phyloP scores from a whole-genome alignment of 2,329 filamentous ascomycete genomes.

The Berkeleyomyces basicola region DNA sequence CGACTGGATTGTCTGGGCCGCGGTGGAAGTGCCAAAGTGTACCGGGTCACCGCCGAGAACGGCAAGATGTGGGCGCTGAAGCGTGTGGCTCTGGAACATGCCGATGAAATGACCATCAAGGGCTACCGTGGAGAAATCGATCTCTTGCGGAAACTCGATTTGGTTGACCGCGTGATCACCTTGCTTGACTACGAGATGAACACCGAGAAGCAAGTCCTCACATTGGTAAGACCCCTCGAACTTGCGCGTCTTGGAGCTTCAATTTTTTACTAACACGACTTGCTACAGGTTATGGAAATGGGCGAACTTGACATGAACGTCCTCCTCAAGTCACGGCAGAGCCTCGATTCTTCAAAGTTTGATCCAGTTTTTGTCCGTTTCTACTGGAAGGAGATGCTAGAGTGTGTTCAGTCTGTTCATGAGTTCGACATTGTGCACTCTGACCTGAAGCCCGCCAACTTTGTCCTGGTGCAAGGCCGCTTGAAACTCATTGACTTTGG shows the following conservation, averaged over 20 bases:
- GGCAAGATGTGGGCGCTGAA: conserved; percentile 91
- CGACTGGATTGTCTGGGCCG: conserved; percentile 80
- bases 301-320: conserved; percentile 87
- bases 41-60: conserved; percentile 92
- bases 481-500: conserved; percentile 97
- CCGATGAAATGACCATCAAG: conserved; percentile 65
- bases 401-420: conserved; percentile 82
- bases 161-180: conserved; percentile 78
- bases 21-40: conserved; percentile 87
- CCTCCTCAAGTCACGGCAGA: conserved; percentile 58
- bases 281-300: conserved; percentile 73
- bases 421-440: conserved; percentile 87
- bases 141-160: conserved; percentile 61
- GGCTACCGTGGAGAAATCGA: conserved; percentile 96
- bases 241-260: background rate
- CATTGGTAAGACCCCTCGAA: conserved; percentile 43
- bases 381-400: conserved; percentile 99
- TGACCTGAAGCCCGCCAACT: conserved; percentile 93
- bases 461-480: conserved; percentile 75
- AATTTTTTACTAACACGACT: background rate
- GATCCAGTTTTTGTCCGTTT: conserved; percentile 88
- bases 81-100: conserved; percentile 75
- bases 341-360: conserved; percentile 55
- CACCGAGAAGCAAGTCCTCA: conserved; percentile 74
- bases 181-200: conserved; percentile 90